A percentile compares a stretch with the other conserved stretches of the same genome.
Conservation (phyloP, 108 stramenopile genomes). For the Phaeodactylum tricornutum region DNA sequence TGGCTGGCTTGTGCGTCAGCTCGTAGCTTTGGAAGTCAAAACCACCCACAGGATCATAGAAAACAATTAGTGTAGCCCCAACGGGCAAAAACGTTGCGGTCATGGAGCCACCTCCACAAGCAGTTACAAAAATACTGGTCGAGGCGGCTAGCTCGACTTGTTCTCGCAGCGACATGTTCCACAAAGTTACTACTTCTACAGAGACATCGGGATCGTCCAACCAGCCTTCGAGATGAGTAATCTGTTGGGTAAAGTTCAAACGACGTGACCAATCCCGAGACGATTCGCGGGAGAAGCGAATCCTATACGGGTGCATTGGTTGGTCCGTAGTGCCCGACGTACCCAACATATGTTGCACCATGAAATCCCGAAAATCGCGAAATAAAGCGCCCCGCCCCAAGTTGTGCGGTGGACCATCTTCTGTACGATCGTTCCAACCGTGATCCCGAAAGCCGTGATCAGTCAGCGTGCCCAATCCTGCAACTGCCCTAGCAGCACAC, state of each 20-base stretch:
- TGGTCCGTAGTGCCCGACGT: not conserved
- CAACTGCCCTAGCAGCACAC: constrained; percentile 32
- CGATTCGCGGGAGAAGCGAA: constrained; percentile 10
- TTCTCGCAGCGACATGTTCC: constrained; percentile 10
- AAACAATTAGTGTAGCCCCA: constrained; percentile 27
- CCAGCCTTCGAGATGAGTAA: constrained; percentile 8
- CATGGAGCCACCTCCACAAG: constrained; percentile 36
- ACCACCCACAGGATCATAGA: constrained; percentile 26
- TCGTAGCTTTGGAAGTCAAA: constrained; percentile 6
- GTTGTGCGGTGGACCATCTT: constrained; percentile 18
- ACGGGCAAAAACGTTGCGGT: constrained; percentile 45
- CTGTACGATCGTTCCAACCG: constrained; percentile 27
- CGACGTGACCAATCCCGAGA: constrained; percentile 5
- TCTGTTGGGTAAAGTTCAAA: constrained; percentile 11
- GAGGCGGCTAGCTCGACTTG: constrained; percentile 9
- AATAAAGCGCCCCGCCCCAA: constrained; percentile 23
- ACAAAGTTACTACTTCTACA: not conserved
- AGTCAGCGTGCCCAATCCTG: constrained; percentile 42
- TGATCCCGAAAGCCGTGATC: constrained; percentile 48
- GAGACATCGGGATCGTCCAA: not conserved
- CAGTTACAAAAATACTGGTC: constrained; percentile 27
- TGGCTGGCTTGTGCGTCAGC: constrained; percentile 18
- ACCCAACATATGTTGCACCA: constrained; percentile 17
- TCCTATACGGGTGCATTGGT: not conserved
- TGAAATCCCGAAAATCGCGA: constrained; percentile 27